Percentiles rank a stretch among this genome's conserved stretches.
Evolutionary conservation across 176 grass and related monocot genomes (phyloP).

Genomic region (Avena insularis): DNA sequence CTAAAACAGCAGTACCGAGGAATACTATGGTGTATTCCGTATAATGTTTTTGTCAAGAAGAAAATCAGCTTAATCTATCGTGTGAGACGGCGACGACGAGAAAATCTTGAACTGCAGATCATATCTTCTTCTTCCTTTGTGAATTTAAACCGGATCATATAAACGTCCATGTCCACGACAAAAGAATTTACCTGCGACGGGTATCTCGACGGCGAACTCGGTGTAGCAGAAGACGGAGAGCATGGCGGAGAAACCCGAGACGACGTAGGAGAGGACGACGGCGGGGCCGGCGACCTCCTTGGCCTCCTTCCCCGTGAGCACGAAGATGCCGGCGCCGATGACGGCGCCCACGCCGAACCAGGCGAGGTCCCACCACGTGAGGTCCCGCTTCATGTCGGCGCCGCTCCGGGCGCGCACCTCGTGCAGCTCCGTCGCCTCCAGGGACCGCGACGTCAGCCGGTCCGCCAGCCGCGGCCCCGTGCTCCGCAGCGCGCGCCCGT

Average conservation of each 20-base stretch:
- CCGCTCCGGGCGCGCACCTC: conserved; percentile 79
- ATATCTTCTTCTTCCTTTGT: neutral
- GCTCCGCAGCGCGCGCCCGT: conserved; percentile 64
- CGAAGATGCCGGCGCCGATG: conserved; percentile 88
- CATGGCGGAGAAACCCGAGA: conserved; percentile 96
- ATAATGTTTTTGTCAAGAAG: neutral
- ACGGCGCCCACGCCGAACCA: conserved; percentile 88
- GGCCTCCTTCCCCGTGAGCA: conserved; percentile 75
- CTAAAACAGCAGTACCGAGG: too few species aligned
- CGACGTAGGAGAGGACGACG: conserved; percentile 77
- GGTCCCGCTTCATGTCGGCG: conserved; percentile 76
- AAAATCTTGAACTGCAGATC: neutral
- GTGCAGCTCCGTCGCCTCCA: conserved; percentile 69
- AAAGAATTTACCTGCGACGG: conserved; percentile 65
- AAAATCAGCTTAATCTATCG: neutral
- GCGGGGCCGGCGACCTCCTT: conserved; percentile 57
- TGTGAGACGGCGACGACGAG: neutral
- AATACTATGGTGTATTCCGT: neutral
- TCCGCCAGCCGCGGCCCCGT: conserved; percentile 59
- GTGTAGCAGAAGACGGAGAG: conserved; percentile 99
- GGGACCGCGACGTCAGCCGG: conserved; percentile 65
- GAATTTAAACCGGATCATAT: neutral
- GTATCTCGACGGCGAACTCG: conserved; percentile 98
- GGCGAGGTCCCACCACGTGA: conserved; percentile 84
- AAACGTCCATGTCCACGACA: neutral